These are phyloP conservation scores for Exophiala dermatitidis DNA, from an alignment of 2,329 filamentous ascomycete genomes.

Conservation along the genomic window DNA sequence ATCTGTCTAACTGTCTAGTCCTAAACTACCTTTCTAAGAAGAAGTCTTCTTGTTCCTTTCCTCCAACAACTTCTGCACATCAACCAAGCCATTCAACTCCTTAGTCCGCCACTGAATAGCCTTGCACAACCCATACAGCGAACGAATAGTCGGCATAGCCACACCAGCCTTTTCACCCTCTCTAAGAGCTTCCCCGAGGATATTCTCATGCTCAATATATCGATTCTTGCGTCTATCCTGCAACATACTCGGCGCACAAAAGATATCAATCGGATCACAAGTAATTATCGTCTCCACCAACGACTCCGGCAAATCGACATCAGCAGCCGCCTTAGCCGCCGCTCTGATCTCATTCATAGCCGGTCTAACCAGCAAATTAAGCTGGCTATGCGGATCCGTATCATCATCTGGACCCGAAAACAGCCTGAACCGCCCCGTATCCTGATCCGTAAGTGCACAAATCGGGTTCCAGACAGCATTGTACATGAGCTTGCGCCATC, in stretches of 20 bases:
- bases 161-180: slow-evolving; percentile 46
- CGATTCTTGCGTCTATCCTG: slow-evolving; percentile 46
- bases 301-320: slow-evolving; percentile 38
- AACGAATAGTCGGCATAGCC: slow-evolving; percentile 27
- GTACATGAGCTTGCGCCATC: slow-evolving; percentile 42
- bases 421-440: slow-evolving; percentile 46
- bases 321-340: slow-evolving; percentile 41
- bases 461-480: slow-evolving; percentile 49
- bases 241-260: slow-evolving; percentile 49
- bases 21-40: not conserved
- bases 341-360: slow-evolving; percentile 43
- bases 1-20: too few relatives aligned
- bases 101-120: slow-evolving; percentile 29
- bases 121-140: slow-evolving; percentile 29
- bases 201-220: slow-evolving; percentile 51
- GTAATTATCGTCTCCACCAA: slow-evolving; percentile 43
- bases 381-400: slow-evolving; percentile 26
- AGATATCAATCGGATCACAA: slow-evolving; percentile 44
- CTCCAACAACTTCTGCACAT: slow-evolving; percentile 17
- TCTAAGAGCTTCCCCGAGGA: slow-evolving; percentile 51
- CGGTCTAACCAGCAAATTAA: slow-evolving; percentile 46
- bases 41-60: slow-evolving; percentile 6
- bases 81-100: slow-evolving; percentile 25
- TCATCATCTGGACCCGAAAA: slow-evolving; percentile 31
- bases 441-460: slow-evolving; percentile 45